Evolutionary conservation across 805 yeast genomes (phyloP).

Genomic region (Nakazawaea laoshanensis): DNA sequence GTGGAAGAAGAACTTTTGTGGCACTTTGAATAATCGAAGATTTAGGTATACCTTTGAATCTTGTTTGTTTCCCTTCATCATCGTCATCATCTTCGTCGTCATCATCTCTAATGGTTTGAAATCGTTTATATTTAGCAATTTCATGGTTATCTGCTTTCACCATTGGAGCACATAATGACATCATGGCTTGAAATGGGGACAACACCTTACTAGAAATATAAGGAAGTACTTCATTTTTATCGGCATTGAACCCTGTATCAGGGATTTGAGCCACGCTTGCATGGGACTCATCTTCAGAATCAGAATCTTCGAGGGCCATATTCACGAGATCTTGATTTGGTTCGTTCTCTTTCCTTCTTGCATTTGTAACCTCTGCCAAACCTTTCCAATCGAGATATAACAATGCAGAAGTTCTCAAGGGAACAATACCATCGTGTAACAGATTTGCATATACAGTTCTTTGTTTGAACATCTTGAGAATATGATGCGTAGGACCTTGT

Average conservation of each 20-base stretch:
- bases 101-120: conserved; percentile 18
- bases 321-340: conserved; percentile 10
- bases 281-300: conserved; percentile 8
- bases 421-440: conserved; percentile 92
- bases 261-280: conserved; percentile 22
- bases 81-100: conserved; percentile 12
- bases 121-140: conserved; percentile 18
- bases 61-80: conserved; percentile 11
- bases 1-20: conserved; percentile 67
- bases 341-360: conserved; percentile 14
- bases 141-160: conserved; percentile 14
- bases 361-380: conserved; percentile 38
- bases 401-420: conserved; percentile 81
- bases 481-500: conserved; percentile 58
- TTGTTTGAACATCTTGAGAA: conserved; percentile 53
- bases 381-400: conserved; percentile 83
- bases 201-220: conserved; percentile 16
- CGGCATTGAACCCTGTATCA: conserved; percentile 14
- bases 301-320: conserved; percentile 11
- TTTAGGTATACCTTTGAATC: conserved; percentile 39
- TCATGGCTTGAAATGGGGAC: conserved; percentile 36
- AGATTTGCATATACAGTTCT: conserved; percentile 87
- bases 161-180: conserved; percentile 32
- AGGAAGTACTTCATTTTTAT: conserved; percentile 10
- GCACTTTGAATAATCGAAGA: conserved; percentile 78